Evolutionary conservation across 176 grass and related monocot species (phyloP).

Genomic region (Phoenix roebelenii): DNA sequence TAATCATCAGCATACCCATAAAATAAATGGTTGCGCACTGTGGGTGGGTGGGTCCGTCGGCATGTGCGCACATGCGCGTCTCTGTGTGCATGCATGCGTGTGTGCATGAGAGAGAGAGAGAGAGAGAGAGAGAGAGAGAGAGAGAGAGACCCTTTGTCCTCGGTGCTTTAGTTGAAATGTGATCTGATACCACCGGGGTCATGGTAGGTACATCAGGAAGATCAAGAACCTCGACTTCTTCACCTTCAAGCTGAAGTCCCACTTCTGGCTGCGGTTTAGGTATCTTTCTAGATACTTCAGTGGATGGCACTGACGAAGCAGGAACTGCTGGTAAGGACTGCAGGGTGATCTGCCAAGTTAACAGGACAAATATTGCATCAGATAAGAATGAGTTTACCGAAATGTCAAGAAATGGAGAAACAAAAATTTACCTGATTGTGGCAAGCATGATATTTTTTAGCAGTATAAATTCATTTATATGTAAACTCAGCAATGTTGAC

Average conservation of each 20-base stretch:
- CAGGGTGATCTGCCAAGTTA: slow-evolving; percentile 49
- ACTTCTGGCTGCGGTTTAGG: slow-evolving; percentile 4
- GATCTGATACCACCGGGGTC: slow-evolving; percentile 30
- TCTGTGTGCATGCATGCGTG: no score
- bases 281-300: slow-evolving; percentile 11
- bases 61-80: not conserved
- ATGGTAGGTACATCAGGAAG: not conserved
- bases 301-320: slow-evolving; percentile 27
- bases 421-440: no score
- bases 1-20: slow-evolving; percentile 5
- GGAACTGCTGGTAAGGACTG: slow-evolving; percentile 68
- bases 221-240: no score
- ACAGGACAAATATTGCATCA: slow-evolving; percentile 11
- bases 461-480: no score
- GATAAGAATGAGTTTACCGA: not conserved
- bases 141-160: not conserved
- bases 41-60: not conserved
- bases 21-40: not conserved
- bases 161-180: slow-evolving; percentile 8
- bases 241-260: slow-evolving; percentile 21
- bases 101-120: no score
- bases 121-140: no score
- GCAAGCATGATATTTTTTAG: no score
- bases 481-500: no score
- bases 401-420: no score